Evolutionary conservation across 805 yeast genomes (phyloP), one percentile per base, ranked within the genome.

Genomic region (Pichia membranifaciens): DNA sequence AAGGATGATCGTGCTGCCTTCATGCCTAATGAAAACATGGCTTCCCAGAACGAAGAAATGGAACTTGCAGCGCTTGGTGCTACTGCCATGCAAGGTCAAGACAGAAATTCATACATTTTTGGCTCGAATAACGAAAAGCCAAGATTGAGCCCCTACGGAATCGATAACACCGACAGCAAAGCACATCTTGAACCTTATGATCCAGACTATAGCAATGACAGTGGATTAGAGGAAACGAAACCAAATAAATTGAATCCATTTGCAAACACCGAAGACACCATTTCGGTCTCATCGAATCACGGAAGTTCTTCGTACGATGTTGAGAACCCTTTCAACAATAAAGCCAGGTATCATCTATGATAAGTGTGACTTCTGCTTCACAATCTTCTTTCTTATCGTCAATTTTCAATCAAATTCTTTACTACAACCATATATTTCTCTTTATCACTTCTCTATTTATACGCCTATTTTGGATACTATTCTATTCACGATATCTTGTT

Each of bases 1-100:
- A 85, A 84, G 58, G 99, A 93, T 66, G 99, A 93, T 62, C 80
- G 99, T 63, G 93, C 86, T 44, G 86, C 96, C n/a, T 93, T 93
- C 65, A 86, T 93, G 61, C 90, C 90, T 52, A 75, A 82, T 58
- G 72, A 73, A 47, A 81, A 71, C 47, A 56, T 40, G n/a, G 54
- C 56, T n/a, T 65, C 65, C 31, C 60, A 64, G 54, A 62, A 64
- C 42, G 74, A 68, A 25, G 82, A 74, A 51, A 70, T 81, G 51
- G 91, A 84, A 65, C 73, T 84, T 53, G 79, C 79, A 60, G 91
- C 86, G 1, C 72, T 84, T 45, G 90, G 89, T 29, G 84, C 83
- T 3, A 73, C 81, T 22, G 82, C 82, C 35, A 76, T 76, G 81
- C 75, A 74, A 58, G 83, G 82, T 17, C 82, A 78, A 56, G 81